Conservation (phyloP, 1,284 basidiomycete genomes). For the Cryptococcus jaspeensis region DNA sequence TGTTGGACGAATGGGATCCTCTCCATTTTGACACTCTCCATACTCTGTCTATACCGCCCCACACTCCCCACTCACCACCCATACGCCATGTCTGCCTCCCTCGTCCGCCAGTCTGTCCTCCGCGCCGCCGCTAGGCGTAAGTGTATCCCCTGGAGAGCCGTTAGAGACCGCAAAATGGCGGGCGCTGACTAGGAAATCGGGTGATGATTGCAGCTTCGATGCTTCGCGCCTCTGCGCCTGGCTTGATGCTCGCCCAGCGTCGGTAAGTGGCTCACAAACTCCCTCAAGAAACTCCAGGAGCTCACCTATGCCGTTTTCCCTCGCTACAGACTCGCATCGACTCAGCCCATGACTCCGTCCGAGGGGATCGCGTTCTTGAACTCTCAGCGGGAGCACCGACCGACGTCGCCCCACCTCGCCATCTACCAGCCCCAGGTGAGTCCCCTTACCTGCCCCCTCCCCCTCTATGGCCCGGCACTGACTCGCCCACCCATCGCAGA, state of each 20-base stretch:
- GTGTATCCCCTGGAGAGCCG: not conserved
- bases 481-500: constrained; percentile 15
- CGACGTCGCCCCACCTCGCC: constrained; percentile 87
- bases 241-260: constrained; percentile 24
- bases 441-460: not conserved
- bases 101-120: constrained; percentile 12
- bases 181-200: constrained; percentile 4
- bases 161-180: not conserved
- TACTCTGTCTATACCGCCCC: not conserved
- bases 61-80: constrained; percentile 1
- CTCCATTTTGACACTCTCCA: not conserved
- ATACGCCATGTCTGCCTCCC: constrained; percentile 10
- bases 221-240: constrained; percentile 22
- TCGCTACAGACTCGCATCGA: constrained; percentile 22
- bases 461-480: not conserved
- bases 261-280: constrained; percentile 12
- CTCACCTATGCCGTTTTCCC: not conserved
- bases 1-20: too few species aligned
- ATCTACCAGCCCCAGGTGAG: constrained; percentile 91
- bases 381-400: constrained; percentile 77
- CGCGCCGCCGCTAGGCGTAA: constrained; percentile 12
- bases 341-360: constrained; percentile 32
- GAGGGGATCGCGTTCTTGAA: constrained; percentile 63
- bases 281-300: not conserved
- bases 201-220: constrained; percentile 18